A percentile compares a stretch with the other conserved stretches of the same genome.
These are phyloP conservation scores for Dinochytrium kinnereticum DNA, from an alignment of 371 early-diverging fungal genomes.

Conservation along the genomic window DNA sequence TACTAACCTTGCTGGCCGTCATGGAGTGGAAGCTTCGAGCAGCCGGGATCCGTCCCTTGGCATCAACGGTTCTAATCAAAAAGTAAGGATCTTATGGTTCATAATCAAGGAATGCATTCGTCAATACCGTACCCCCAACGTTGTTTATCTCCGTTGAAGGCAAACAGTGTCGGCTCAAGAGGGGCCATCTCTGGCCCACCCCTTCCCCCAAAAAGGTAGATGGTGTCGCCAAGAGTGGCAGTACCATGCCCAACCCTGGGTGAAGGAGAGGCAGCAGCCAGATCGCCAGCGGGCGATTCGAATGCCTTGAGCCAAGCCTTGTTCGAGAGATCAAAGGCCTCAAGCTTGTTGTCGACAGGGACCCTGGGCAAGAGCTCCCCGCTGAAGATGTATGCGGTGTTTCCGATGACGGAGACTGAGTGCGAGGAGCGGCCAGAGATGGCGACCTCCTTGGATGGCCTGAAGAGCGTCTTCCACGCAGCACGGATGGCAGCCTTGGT, in stretches of 20 bases:
- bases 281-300: not conserved
- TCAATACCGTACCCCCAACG: not conserved
- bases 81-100: no score
- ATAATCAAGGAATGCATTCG: not conserved
- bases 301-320: not conserved
- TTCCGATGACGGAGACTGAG: conserved; percentile 6
- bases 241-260: conserved; percentile 26
- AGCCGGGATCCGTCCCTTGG: conserved; percentile 7
- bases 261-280: not conserved
- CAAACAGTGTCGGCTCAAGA: conserved; percentile 2
- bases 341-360: conserved; percentile 15
- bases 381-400: conserved; percentile 13
- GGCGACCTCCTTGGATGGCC: conserved; percentile 11
- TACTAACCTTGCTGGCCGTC: conserved; percentile 1
- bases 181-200: conserved; percentile 20
- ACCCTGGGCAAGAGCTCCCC: conserved; percentile 20
- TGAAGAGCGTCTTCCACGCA: not conserved
- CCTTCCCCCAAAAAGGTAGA: conserved; percentile 26
- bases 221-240: conserved; percentile 22
- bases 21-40: conserved; percentile 24
- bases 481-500: not conserved
- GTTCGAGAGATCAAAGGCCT: conserved; percentile 3
- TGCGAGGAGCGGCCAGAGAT: conserved; percentile 27
- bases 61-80: not conserved
- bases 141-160: not conserved